These are phyloP conservation scores for Xylariaceae sp. DNA, from an alignment of 2,329 filamentous ascomycete species.

Conservation along the genomic window DNA sequence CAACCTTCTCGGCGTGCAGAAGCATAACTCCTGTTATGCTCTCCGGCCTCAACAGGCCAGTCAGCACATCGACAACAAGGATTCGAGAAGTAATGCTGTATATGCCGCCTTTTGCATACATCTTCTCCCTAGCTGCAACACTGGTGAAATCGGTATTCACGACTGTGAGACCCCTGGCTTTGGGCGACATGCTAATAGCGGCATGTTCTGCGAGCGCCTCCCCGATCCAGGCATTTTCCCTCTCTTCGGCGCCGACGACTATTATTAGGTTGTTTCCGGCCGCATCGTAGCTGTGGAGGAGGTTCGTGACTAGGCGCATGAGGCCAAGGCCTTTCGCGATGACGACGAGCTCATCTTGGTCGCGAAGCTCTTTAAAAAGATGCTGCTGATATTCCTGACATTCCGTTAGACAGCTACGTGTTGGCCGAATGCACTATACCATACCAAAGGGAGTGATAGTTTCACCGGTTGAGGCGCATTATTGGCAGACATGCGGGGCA, in stretches of 20 bases:
- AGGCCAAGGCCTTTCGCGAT: conserved; percentile 89
- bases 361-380: conserved; percentile 83
- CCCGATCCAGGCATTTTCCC: conserved; percentile 95
- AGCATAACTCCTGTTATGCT: conserved; percentile 84
- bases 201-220: conserved; percentile 95
- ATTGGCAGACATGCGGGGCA: conserved; percentile 47
- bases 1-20: conserved; percentile 80
- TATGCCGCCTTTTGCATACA: conserved; percentile 85
- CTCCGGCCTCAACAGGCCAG: conserved; percentile 73
- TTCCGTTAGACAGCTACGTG: neutral
- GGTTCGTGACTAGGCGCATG: conserved; percentile 87
- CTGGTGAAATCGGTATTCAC: conserved; percentile 95
- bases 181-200: conserved; percentile 76
- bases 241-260: conserved; percentile 82
- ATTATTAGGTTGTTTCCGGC: conserved; percentile 91
- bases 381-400: conserved; percentile 83
- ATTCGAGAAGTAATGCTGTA: conserved; percentile 97
- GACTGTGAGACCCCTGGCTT: conserved; percentile 78
- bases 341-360: conserved; percentile 90
- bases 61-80: conserved; percentile 86
- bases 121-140: conserved; percentile 81
- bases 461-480: conserved; percentile 67
- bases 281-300: conserved; percentile 94
- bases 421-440: conserved; percentile 11
- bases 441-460: conserved; percentile 71